Conservation (phyloP, 1,139 yeast species). For the Candida dubliniensis region DNA sequence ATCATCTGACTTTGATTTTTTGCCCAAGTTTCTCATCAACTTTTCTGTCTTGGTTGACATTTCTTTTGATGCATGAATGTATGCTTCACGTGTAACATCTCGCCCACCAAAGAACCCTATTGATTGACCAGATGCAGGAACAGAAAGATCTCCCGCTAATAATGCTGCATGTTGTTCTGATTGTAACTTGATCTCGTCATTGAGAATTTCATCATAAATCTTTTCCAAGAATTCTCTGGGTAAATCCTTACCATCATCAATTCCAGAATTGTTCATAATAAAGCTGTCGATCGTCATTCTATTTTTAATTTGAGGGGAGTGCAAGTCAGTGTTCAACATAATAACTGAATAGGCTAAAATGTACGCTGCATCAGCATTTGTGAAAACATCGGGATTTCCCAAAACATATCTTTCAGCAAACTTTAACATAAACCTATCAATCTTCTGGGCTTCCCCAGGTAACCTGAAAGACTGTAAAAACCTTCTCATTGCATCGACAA, state of each 20-base stretch:
- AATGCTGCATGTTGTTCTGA: conserved; percentile 95
- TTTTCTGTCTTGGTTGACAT: conserved; percentile 88
- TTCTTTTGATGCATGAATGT: conserved; percentile 87
- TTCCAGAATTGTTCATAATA: conserved; percentile 83
- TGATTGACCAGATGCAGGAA: conserved; percentile 34
- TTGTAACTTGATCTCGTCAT: conserved; percentile 82
- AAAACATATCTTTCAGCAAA: conserved; percentile 90
- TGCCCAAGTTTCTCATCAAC: conserved; percentile 70
- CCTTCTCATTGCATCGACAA: conserved; percentile 82
- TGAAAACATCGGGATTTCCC: conserved; percentile 82
- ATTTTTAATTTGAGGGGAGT: conserved; percentile 79
- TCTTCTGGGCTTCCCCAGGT: conserved; percentile 98
- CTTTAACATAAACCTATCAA: conserved; percentile 93
- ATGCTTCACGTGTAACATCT: conserved; percentile 80
- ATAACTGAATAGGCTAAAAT: conserved; percentile 90
- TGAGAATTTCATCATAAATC: conserved; percentile 74
- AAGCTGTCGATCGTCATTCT: conserved; percentile 90
- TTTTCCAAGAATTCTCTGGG: conserved; percentile 69
- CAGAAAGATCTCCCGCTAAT: conserved; percentile 58
- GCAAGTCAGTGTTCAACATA: conserved; percentile 91
- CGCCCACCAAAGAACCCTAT: conserved; percentile 73
- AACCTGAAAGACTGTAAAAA: conserved; percentile 86
- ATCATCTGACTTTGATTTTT: conserved; percentile 32
- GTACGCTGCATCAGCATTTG: conserved; percentile 94
- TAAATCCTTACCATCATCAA: conserved; percentile 85